Conservation (phyloP, 2,329 filamentous ascomycete species). For the Acarospora socialis region DNA sequence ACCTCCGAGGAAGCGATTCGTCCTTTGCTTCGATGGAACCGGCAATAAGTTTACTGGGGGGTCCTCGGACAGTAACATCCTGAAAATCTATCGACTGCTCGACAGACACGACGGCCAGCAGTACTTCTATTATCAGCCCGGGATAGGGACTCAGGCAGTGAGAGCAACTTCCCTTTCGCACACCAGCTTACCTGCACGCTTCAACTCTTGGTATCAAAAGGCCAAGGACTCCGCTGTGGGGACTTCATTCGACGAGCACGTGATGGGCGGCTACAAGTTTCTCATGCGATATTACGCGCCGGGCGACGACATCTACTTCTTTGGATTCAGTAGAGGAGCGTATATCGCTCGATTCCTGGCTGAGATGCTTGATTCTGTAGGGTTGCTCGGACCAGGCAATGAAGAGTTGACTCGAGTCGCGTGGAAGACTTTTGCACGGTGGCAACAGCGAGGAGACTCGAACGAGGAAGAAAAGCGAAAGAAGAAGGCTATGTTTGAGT, state of each 20-base stretch:
- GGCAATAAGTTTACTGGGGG: constrained; percentile 28
- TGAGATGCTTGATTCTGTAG: constrained; percentile 74
- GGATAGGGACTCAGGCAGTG: constrained; percentile 31
- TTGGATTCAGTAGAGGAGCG: constrained; percentile 58
- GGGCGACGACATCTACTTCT: constrained; percentile 50
- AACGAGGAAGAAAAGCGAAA: constrained; percentile 31
- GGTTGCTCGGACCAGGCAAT: constrained; percentile 65
- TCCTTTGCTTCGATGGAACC: constrained; percentile 31
- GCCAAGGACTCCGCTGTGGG: constrained; percentile 69
- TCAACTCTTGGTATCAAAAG: constrained; percentile 55
- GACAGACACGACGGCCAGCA: constrained; percentile 26
- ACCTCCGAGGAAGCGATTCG: constrained; percentile 23
- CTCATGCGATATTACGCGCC: constrained; percentile 58
- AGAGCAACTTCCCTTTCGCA: constrained; percentile 21
- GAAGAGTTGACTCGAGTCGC: constrained; percentile 75
- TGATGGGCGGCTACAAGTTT: constrained; percentile 66
- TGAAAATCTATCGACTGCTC: constrained; percentile 33
- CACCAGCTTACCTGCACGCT: constrained; percentile 40
- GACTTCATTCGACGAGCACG: constrained; percentile 67
- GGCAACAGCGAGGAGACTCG: constrained; percentile 23
- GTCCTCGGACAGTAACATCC: constrained; percentile 29
- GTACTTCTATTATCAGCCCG: constrained; percentile 28
- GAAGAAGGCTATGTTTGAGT: constrained; percentile 51
- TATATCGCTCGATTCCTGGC: constrained; percentile 64
- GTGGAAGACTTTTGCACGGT: constrained; percentile 38